Evolutionary conservation across 2,329 filamentous ascomycete species (phyloP).

Genomic region (Botryosphaeria dothidea): DNA sequence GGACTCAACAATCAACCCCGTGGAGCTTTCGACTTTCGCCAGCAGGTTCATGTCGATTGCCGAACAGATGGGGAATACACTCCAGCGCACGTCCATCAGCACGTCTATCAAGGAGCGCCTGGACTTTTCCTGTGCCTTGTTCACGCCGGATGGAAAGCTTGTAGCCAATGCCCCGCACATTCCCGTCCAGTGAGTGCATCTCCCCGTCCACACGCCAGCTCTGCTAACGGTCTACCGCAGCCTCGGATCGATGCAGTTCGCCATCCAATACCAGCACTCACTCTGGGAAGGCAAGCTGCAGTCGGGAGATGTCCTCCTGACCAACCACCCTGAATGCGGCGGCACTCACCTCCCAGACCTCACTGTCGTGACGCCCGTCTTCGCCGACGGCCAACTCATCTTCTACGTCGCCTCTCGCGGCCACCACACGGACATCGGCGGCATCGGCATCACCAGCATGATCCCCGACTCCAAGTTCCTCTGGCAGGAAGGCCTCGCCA

Average conservation of each 20-base stretch:
- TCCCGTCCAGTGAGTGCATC: conserved; percentile 24
- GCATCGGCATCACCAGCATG: conserved; percentile 31
- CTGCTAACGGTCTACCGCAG: neutral
- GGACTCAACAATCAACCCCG: conserved; percentile 17
- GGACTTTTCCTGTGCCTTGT: conserved; percentile 30
- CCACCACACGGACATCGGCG: conserved; percentile 33
- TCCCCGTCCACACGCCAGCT: neutral
- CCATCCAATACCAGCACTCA: conserved; percentile 30
- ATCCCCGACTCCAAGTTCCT: conserved; percentile 48
- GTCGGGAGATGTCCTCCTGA: conserved; percentile 31
- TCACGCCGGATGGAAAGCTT: conserved; percentile 26
- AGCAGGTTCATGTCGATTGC: conserved; percentile 32
- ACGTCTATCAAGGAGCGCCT: conserved; percentile 32
- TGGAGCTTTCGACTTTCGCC: conserved; percentile 24
- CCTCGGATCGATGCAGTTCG: conserved; percentile 29
- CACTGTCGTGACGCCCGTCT: conserved; percentile 31
- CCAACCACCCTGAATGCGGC: conserved; percentile 31
- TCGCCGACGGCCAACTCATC: conserved; percentile 26
- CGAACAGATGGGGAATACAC: conserved; percentile 29
- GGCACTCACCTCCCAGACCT: conserved; percentile 34
- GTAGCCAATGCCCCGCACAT: conserved; percentile 32
- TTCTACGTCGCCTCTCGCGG: conserved; percentile 33
- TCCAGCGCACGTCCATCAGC: conserved; percentile 28
- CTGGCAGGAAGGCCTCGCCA: conserved; percentile 50
- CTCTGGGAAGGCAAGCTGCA: conserved; percentile 24